Conservation (phyloP, 306 rosid species). For the Coriaria nepalensis region DNA sequence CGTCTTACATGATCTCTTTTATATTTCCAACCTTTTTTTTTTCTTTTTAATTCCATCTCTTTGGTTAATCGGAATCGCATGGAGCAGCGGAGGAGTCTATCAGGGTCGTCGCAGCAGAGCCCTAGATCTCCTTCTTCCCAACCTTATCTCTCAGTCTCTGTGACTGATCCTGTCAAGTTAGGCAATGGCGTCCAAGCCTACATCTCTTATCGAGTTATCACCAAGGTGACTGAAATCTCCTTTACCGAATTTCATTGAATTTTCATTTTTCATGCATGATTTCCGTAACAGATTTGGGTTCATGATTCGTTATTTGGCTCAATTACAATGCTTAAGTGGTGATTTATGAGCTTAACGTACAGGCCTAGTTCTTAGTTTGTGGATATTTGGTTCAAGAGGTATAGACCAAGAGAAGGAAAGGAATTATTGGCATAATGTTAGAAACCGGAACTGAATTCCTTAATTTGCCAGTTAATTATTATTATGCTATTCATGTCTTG, state of each 20-base stretch:
- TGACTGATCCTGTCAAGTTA: conserved; percentile 90
- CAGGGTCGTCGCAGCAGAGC: conserved; percentile 57
- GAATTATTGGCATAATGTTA: too few species aligned
- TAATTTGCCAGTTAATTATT: too few species aligned
- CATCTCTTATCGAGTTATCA: conserved; percentile 88
- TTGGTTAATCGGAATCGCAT: conserved; percentile 10
- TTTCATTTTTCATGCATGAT: too few species aligned
- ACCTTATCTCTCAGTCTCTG: conserved; percentile 71
- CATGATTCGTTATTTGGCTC: background rate
- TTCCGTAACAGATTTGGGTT: background rate
- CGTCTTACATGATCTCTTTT: conserved; percentile 5
- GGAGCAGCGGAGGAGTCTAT: conserved; percentile 61
- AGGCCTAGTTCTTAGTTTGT: too few species aligned
- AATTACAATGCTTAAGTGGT: too few species aligned
- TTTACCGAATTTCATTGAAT: too few species aligned
- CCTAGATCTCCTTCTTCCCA: conserved; percentile 91
- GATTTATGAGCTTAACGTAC: too few species aligned
- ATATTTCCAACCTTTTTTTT: conserved; percentile 36
- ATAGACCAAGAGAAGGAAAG: too few species aligned
- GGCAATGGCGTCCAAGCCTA: conserved; percentile 99
- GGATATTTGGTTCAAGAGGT: too few species aligned
- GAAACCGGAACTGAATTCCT: too few species aligned
- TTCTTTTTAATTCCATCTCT: background rate
- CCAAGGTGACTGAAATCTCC: conserved; percentile 33
- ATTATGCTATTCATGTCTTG: too few species aligned